Evolutionary conservation across 2,329 filamentous ascomycete genomes (phyloP), one percentile per base, ranked within the genome.

Genomic region (Fusarium bulbicola): DNA sequence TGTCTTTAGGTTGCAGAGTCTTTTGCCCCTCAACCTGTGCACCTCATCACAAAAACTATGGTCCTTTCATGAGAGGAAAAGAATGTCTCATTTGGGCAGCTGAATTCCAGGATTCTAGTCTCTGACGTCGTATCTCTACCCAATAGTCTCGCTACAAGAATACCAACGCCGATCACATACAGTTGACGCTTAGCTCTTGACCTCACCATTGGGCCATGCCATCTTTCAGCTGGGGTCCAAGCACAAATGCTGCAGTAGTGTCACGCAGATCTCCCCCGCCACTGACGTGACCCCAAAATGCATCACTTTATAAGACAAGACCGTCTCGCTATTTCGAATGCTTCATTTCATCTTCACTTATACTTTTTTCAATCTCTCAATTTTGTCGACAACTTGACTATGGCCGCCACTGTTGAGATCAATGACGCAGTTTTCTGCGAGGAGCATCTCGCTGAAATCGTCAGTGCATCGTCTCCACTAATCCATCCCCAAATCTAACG

Each of bases 141-240:
- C 34, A 54, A 40, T 40, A 3, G 11, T 4, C 11, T 54, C 4
- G 6, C 15, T 54, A 18, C 34, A 40, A 39, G 10, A 54, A 28
- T 39, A 0, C 1, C 6, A 0, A 11, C 4, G 32, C 18, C 11
- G 34, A 54, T 54, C 50, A 4, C 15, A 0, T 10, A n/a, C 24
- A 7, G 3, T 4, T 39, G 24, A 7, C 14, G 14, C 34, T 53
- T 14, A 10, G 14, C 11, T 39, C 2, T 5, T 0, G 8, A 3
- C 1, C 14, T 39, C 24, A 2, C 18, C 2, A 39, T 53, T 39
- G 50, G 50, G 5, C 50, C 7, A 39, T 6, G 20, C n/a, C 4
- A 53, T 28, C 24, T 39, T 53, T n/a, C 50, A 53, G 50, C 34
- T 53, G 20, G 0, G 14, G 4, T 39, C 24, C 7, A n/a, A 36